Conservation (phyloP, 2,329 filamentous ascomycete genomes). For the Berkeleyomyces basicola region DNA sequence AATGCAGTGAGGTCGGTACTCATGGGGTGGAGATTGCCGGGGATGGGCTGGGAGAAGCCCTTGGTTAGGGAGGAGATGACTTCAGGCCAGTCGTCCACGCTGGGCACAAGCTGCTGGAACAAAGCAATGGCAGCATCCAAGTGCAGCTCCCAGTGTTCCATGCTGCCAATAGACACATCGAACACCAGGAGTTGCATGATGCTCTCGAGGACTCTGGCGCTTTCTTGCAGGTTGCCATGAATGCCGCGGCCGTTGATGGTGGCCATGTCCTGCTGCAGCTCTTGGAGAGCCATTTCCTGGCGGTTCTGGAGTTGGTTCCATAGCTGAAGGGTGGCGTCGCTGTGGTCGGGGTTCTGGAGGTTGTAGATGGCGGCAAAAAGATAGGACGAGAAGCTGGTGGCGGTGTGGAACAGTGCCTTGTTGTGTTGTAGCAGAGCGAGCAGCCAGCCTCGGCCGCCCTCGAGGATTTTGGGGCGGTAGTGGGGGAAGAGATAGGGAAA, state of each 20-base stretch:
- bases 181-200: slow-evolving; percentile 38
- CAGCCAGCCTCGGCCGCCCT: slow-evolving; percentile 44
- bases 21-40: slow-evolving; percentile 23
- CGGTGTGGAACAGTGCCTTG: slow-evolving; percentile 39
- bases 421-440: slow-evolving; percentile 39
- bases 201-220: slow-evolving; percentile 29
- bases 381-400: slow-evolving; percentile 38
- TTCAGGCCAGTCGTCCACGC: slow-evolving; percentile 23
- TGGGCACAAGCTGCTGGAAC: slow-evolving; percentile 29
- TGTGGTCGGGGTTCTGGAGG: slow-evolving; percentile 16
- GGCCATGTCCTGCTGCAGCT: slow-evolving; percentile 28
- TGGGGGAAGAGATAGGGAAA: slow-evolving; percentile 48
- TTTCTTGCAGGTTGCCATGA: slow-evolving; percentile 20
- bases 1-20: slow-evolving; percentile 30
- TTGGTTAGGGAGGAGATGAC: slow-evolving; percentile 21
- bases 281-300: slow-evolving; percentile 27
- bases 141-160: slow-evolving; percentile 33
- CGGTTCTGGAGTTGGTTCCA: slow-evolving; percentile 27
- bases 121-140: slow-evolving; percentile 33
- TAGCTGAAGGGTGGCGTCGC: slow-evolving; percentile 22
- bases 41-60: slow-evolving; percentile 22
- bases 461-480: slow-evolving; percentile 37
- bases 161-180: slow-evolving; percentile 29
- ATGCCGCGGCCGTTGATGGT: slow-evolving; percentile 21
- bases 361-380: slow-evolving; percentile 32